These are phyloP conservation scores for Oryza nivara DNA, from an alignment of 176 grass and related monocot genomes.

Conservation along the genomic window DNA sequence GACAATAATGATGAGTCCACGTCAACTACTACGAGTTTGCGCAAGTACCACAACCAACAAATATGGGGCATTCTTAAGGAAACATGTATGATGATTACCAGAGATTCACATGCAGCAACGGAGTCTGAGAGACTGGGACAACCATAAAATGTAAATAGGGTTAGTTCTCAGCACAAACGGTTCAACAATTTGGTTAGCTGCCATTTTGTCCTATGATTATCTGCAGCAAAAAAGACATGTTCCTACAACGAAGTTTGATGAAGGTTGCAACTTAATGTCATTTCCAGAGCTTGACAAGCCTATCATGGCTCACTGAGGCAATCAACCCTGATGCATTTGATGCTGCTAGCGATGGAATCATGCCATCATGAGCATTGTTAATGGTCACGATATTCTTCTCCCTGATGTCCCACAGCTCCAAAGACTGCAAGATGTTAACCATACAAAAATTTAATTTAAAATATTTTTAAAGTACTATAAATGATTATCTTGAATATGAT, in stretches of 20 bases:
- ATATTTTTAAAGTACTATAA: not conserved
- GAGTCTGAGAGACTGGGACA: not conserved
- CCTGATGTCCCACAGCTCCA: slow-evolving; percentile 69
- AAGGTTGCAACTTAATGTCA: slow-evolving; percentile 27
- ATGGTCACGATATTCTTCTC: slow-evolving; percentile 67
- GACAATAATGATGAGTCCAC: not conserved
- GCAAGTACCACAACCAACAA: not conserved
- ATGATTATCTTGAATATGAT: not conserved
- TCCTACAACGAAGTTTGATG: not conserved
- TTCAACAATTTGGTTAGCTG: slow-evolving; percentile 20
- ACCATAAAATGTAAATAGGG: not conserved
- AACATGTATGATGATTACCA: not conserved
- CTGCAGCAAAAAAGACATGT: not conserved
- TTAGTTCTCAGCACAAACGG: slow-evolving; percentile 31
- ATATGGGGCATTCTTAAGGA: slow-evolving; percentile 13
- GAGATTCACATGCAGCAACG: slow-evolving; percentile 29
- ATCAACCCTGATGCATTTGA: slow-evolving; percentile 58
- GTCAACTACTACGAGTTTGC: slow-evolving; percentile 29
- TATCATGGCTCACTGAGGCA: slow-evolving; percentile 69
- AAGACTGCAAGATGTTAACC: slow-evolving; percentile 47
- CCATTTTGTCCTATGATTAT: slow-evolving; percentile 4
- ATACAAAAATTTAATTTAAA: not conserved
- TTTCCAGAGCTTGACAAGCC: slow-evolving; percentile 65
- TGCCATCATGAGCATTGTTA: slow-evolving; percentile 53
- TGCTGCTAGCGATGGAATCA: slow-evolving; percentile 57